Conservation (phyloP, 2,329 filamentous ascomycete species). For the Verruconis gallopava region DNA sequence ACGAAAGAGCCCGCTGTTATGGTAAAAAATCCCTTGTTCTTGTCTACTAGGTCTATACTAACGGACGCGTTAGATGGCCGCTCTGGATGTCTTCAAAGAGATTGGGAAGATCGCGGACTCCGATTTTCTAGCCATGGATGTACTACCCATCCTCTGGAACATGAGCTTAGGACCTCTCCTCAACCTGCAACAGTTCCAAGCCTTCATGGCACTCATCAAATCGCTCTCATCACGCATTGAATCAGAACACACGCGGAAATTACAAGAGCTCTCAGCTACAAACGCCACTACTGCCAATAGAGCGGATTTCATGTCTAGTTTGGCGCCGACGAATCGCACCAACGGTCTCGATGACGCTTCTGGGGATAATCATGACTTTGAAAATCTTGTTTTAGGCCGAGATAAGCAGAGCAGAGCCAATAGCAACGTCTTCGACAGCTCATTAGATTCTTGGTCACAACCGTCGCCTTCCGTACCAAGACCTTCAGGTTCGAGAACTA, state of each 20-base stretch:
- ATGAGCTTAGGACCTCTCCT: slow-evolving; percentile 86
- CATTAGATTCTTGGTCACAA: slow-evolving; percentile 28
- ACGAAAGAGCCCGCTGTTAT: slow-evolving; percentile 97
- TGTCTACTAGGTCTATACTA: background rate
- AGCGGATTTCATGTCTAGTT: slow-evolving; percentile 60
- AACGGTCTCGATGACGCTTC: slow-evolving; percentile 44
- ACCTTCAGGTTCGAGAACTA: slow-evolving; percentile 17
- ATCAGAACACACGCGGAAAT: slow-evolving; percentile 73
- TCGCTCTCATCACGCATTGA: slow-evolving; percentile 68
- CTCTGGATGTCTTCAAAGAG: slow-evolving; percentile 70
- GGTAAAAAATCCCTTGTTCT: slow-evolving; percentile 26
- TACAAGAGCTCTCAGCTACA: slow-evolving; percentile 66
- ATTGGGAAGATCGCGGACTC: slow-evolving; percentile 72
- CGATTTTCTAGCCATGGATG: slow-evolving; percentile 84
- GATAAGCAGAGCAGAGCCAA: slow-evolving; percentile 19
- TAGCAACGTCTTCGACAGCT: slow-evolving; percentile 23
- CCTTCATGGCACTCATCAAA: slow-evolving; percentile 84
- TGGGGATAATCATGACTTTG: slow-evolving; percentile 71
- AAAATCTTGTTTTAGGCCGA: slow-evolving; percentile 74
- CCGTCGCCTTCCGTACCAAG: slow-evolving; percentile 20
- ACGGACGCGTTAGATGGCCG: slow-evolving; percentile 51
- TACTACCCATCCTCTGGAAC: slow-evolving; percentile 78
- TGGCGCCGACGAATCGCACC: slow-evolving; percentile 32
- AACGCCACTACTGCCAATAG: slow-evolving; percentile 33
- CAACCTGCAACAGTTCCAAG: slow-evolving; percentile 70